These are phyloP conservation scores for Pleurotus platypus DNA, from an alignment of 768 basidiomycete genomes.

Conservation along the genomic window DNA sequence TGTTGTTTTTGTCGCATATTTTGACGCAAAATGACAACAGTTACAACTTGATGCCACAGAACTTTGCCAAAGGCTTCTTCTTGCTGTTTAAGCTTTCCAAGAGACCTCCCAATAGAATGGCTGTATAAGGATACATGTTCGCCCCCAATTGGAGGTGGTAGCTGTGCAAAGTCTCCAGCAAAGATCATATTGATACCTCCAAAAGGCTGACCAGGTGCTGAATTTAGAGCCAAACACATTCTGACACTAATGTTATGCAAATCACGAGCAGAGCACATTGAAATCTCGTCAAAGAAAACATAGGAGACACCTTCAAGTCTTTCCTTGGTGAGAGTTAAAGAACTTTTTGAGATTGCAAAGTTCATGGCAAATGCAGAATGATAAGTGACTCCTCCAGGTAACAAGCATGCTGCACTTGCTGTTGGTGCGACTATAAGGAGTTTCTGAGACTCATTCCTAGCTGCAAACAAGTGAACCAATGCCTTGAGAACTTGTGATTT, in stretches of 20 bases:
- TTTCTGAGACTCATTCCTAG: constrained; percentile 20
- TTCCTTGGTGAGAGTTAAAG: background rate
- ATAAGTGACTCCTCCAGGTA: constrained; percentile 21
- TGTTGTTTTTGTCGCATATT: constrained; percentile 16
- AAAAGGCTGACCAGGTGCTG: constrained; percentile 16
- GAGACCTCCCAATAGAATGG: background rate
- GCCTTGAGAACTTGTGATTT: constrained; percentile 28
- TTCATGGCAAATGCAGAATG: constrained; percentile 12
- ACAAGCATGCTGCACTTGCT: constrained; percentile 19
- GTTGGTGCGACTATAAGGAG: constrained; percentile 23
- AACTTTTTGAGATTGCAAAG: background rate
- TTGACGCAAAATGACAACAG: constrained; percentile 23
- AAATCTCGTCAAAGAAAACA: constrained; percentile 38
- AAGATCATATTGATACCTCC: constrained; percentile 29
- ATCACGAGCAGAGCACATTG: constrained; percentile 1
- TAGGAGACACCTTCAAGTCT: constrained; percentile 20
- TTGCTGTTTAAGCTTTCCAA: constrained; percentile 10
- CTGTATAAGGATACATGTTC: constrained; percentile 16
- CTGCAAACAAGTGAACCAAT: constrained; percentile 17
- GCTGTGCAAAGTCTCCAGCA: constrained; percentile 31
- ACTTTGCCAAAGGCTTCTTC: constrained; percentile 4
- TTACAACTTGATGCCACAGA: constrained; percentile 22
- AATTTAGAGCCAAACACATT: constrained; percentile 10
- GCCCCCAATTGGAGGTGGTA: constrained; percentile 22
- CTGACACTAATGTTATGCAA: too few species aligned